A percentile compares a stretch with the other conserved stretches of the same genome.
Evolutionary conservation across 352 stramenopile species (phyloP).

Genomic region (Phytopythium cucurbitacearum): DNA sequence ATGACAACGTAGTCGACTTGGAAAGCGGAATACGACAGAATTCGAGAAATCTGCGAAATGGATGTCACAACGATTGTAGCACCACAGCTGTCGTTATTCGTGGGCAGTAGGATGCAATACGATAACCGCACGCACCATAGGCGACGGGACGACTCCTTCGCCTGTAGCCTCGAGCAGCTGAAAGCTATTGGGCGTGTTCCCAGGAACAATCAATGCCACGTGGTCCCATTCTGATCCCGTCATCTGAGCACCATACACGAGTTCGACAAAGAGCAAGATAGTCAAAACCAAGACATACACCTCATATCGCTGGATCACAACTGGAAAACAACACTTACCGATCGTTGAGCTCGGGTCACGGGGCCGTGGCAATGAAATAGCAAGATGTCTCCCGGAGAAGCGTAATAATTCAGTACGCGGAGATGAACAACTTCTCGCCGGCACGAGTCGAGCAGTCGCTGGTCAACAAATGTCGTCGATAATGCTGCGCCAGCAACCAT

Average conservation of each 20-base stretch:
- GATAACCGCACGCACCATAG: slow-evolving; percentile 24
- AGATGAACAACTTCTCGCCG: slow-evolving; percentile 51
- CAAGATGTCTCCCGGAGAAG: slow-evolving; percentile 41
- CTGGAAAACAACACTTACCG: slow-evolving; percentile 13
- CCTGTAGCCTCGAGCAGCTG: slow-evolving; percentile 58
- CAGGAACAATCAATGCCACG: slow-evolving; percentile 43
- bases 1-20: slow-evolving; percentile 47
- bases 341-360: slow-evolving; percentile 44
- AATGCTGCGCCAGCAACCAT: neutral
- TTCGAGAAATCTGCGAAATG: slow-evolving; percentile 11
- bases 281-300: neutral
- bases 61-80: neutral
- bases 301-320: neutral
- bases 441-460: neutral
- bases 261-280: neutral
- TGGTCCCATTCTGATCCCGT: slow-evolving; percentile 70
- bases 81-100: neutral
- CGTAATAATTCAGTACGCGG: slow-evolving; percentile 53
- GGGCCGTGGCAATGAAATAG: slow-evolving; percentile 52
- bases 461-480: slow-evolving; percentile 5
- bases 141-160: slow-evolving; percentile 49
- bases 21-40: slow-evolving; percentile 26
- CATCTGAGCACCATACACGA: slow-evolving; percentile 14
- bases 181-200: slow-evolving; percentile 11
- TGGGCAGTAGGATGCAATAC: neutral